Base-by-base conservation (phyloP, 2,329 filamentous ascomycete genomes). In the Claviceps arundinis region DNA sequence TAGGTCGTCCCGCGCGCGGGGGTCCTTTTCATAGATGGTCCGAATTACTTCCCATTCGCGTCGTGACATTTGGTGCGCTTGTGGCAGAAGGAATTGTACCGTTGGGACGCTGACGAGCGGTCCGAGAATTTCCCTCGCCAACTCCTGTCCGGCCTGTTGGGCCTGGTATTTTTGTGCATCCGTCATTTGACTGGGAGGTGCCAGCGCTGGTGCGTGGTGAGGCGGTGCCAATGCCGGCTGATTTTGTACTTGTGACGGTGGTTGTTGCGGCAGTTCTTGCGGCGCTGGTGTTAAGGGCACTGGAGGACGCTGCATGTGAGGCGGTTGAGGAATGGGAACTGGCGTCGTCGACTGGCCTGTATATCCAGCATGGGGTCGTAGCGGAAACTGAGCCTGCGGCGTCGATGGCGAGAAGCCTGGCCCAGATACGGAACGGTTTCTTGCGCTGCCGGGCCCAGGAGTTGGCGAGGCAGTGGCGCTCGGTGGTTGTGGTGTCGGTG, bases 31-130 rank as follows among this genome's bases (percentile, higher is more conserved):
- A 24, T 89, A 74, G 14, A 91, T 82, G 41, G 77, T 74, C 50
- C 78, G 75, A 56, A 96, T 78, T 30, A 93, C 80, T 52, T 78
- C 74, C 77, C 93, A 84, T 62, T 94, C 87, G 16, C 77, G 70
- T n/a, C 78, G 73, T 46, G 82, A 75, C 73, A 86, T 87, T 48
- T 78, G 76, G 19, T 76, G 80, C 1, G 83, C 84, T 57, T 87
- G 82, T 5, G 81, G 78, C 45, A 89, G 71, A 4, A 90, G 70
- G 59, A 89, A 85, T 24, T 79, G 74, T 8, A 87, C 80, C 0
- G 84, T 85, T 0, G 84, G 80, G 16, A 80, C 78, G 22, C 71
- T 72, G 13, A 83, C 77, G 45, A 84, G 72, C 0, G 73, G 66
- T 0, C 85, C 85, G 0, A 89, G 73, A 1, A 87, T 77, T 54